Evolutionary conservation across 352 stramenopile species (phyloP), one percentile per base, ranked within the genome.

Genomic region (Peronospora belbahrii): DNA sequence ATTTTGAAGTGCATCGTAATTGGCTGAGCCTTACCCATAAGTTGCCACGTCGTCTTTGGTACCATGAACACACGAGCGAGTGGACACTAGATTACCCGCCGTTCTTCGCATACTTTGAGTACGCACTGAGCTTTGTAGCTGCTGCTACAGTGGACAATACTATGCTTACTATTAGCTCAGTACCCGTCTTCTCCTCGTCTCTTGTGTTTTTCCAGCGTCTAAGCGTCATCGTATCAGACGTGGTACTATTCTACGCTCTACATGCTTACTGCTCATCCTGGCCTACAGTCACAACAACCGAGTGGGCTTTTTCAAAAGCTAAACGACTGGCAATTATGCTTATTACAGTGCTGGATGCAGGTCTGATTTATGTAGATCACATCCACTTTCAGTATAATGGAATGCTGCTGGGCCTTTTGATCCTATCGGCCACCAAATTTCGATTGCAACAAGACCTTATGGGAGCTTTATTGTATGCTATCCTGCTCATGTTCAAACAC

Each of bases 341-440:
- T 9, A 60, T 98, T 17, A 90, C 95, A 28, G 66, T 96, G 22
- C 73, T 97, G 14, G 95, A 98, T 68, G 79, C 92, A 4, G 93
- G 88, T 2, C 62, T 99, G 27, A 62, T 99, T 6, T 88, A 96
- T 56, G 78, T 99, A 25, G 96, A 99, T 72, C 94, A 99, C 72
- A 93, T 99, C 30, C 96, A 99, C 67, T 99, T 99, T 74, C 96
- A 99, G 65, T 99, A 99, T 79, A 99, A 99, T 62, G 95, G 95
- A 10, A 94, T 98, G 75, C 62, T 99, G 13, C 70, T 98, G 5
- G 95, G 94, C 0, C 60, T 98, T 49, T 67, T 98, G 24, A 79
- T 98, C 25, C 65, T 96, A 32, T 97, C 89, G 4, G 62, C 96
- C 22, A 83, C 79, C 31, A 85, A 86, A 48, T 74, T 93, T 42